Conservation (phyloP, 495 filamentous ascomycete genomes). For the Copromyces sp. region DNA sequence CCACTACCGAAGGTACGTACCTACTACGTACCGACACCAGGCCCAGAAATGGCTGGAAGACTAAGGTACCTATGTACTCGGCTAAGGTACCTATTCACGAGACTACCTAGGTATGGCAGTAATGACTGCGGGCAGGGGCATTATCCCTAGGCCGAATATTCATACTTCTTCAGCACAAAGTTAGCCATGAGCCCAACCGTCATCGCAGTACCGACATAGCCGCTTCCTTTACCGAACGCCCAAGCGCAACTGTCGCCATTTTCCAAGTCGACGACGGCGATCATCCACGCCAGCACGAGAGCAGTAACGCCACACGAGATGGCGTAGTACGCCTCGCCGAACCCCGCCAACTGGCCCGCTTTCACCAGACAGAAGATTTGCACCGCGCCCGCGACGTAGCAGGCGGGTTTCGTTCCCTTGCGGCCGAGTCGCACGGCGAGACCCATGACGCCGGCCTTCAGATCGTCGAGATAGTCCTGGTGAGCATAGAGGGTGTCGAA, state of each 20-base stretch:
- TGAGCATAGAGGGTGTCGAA: constrained; percentile 26
- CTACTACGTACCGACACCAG: no score
- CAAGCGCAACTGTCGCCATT: constrained; percentile 1
- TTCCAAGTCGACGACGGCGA: not conserved
- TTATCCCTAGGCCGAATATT: not conserved
- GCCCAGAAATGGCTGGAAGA: no score
- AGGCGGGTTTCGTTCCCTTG: not conserved
- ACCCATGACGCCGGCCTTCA: constrained; percentile 19
- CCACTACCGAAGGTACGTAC: no score
- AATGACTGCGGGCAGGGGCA: no score
- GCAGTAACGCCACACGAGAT: constrained; percentile 1
- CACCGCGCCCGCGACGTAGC: constrained; percentile 1
- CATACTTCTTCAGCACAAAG: not conserved
- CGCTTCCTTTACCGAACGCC: not conserved
- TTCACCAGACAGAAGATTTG: constrained; percentile 1
- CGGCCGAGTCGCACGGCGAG: constrained; percentile 10
- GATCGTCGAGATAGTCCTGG: constrained; percentile 20
- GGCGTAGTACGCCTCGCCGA: constrained; percentile 1
- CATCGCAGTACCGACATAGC: constrained; percentile 2
- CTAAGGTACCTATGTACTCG: no score
- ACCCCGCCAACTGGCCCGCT: not conserved
- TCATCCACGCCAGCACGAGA: constrained; percentile 2
- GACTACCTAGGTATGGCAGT: no score
- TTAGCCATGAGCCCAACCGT: constrained; percentile 1
- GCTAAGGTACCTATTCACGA: no score